Evolutionary conservation across 495 filamentous ascomycete species (phyloP).

Genomic region (Podospora didyma): DNA sequence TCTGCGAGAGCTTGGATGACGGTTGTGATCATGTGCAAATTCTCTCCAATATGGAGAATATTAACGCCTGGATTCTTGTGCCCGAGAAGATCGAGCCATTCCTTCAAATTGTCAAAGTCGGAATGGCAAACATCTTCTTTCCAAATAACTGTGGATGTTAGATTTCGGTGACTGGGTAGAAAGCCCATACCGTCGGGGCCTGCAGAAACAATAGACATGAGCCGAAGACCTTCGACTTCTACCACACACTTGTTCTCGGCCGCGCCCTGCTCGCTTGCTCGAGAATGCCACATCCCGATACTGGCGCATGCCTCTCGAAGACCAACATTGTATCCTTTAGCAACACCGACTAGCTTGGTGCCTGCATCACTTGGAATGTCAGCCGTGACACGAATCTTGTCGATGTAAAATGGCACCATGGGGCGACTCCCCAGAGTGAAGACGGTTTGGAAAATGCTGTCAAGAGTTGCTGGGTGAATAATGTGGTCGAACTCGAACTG

Average conservation of each 20-base stretch:
- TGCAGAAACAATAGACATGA: slow-evolving; percentile 2
- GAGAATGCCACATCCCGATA: slow-evolving; percentile 8
- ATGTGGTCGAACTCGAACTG: slow-evolving; percentile 25
- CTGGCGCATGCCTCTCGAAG: slow-evolving; percentile 8
- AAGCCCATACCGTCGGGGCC: slow-evolving; percentile 15
- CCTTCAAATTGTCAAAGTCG: not conserved
- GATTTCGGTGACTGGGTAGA: slow-evolving; percentile 27
- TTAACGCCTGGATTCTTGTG: slow-evolving; percentile 10
- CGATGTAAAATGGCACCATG: slow-evolving; percentile 12
- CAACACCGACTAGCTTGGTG: slow-evolving; percentile 7
- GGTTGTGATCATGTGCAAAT: not conserved
- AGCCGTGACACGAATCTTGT: slow-evolving; percentile 21
- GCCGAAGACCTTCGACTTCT: slow-evolving; percentile 10
- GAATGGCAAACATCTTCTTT: slow-evolving; percentile 14
- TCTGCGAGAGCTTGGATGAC: slow-evolving; percentile 1
- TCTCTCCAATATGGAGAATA: slow-evolving; percentile 10
- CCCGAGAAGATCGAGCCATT: slow-evolving; percentile 6
- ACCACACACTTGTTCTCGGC: not conserved
- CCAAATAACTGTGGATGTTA: slow-evolving; percentile 29
- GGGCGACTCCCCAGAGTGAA: slow-evolving; percentile 6
- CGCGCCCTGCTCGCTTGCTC: not conserved
- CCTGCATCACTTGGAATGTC: slow-evolving; percentile 3
- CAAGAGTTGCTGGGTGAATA: slow-evolving; percentile 3
- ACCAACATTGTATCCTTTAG: slow-evolving; percentile 6
- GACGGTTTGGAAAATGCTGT: slow-evolving; percentile 5